Evolutionary conservation across 805 yeast genomes (phyloP).

Genomic region (Starmera dryadoides): DNA sequence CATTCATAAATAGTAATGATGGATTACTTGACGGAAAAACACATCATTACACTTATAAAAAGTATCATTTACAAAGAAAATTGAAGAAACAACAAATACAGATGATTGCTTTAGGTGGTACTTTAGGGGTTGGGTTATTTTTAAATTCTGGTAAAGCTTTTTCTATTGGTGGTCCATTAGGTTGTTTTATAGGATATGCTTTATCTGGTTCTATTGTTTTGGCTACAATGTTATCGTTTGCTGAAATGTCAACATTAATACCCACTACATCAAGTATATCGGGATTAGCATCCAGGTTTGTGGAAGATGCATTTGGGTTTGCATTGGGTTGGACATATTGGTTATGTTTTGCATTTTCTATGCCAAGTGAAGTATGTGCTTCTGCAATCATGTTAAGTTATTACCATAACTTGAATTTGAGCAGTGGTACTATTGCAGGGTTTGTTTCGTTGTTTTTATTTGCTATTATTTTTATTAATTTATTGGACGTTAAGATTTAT

Average conservation of each 20-base stretch:
- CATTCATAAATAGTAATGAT: not conserved
- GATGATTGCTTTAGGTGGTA: slow-evolving; percentile 74
- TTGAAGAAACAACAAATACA: slow-evolving; percentile 62
- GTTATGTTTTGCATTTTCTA: slow-evolving; percentile 61
- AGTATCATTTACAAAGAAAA: slow-evolving; percentile 41
- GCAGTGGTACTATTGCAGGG: slow-evolving; percentile 47
- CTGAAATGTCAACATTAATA: slow-evolving; percentile 75
- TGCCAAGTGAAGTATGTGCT: slow-evolving; percentile 78
- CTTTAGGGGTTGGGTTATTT: slow-evolving; percentile 70
- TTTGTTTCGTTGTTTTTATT: slow-evolving; percentile 57
- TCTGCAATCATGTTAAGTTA: slow-evolving; percentile 70
- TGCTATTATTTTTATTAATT: slow-evolving; percentile 39
- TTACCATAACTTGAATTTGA: slow-evolving; percentile 48
- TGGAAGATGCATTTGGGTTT: slow-evolving; percentile 73
- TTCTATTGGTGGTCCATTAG: slow-evolving; percentile 70
- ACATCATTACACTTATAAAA: not conserved
- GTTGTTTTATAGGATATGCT: slow-evolving; percentile 59
- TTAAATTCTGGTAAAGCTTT: slow-evolving; percentile 68
- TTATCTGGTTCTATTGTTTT: slow-evolving; percentile 60
- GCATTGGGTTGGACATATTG: slow-evolving; percentile 71
- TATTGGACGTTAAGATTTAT: slow-evolving; percentile 62
- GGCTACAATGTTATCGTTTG: slow-evolving; percentile 65
- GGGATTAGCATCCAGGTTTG: slow-evolving; percentile 67
- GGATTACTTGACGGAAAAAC: not conserved
- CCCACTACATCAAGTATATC: slow-evolving; percentile 77